phyloP scores from a whole-genome alignment of 495 filamentous ascomycete genomes.

The Lepidopterella palustris region DNA sequence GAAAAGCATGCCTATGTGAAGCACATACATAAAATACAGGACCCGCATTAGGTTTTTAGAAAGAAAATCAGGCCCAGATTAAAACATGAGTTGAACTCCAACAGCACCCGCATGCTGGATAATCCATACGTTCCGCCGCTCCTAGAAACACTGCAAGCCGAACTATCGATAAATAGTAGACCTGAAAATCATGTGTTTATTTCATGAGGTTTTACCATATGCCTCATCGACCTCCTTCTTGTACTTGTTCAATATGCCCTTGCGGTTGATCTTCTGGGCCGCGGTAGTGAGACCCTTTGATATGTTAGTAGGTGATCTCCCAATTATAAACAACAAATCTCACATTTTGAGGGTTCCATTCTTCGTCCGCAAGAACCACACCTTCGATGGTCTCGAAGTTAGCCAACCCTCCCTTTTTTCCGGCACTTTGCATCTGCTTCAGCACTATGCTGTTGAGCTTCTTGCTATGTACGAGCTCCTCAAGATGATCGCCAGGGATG shows the following conservation, averaged over 20 bases:
- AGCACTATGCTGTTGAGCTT: slow-evolving; percentile 74
- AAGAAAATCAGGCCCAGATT: no score
- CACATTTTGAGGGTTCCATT: slow-evolving; percentile 96
- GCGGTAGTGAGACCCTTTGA: slow-evolving; percentile 58
- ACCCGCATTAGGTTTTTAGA: no score
- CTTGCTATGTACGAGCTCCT: slow-evolving; percentile 76
- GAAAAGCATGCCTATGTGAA: no score
- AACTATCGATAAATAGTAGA: background rate
- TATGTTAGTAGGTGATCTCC: slow-evolving; percentile 26
- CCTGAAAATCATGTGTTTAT: background rate
- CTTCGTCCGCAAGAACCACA: slow-evolving; percentile 87
- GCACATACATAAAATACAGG: no score
- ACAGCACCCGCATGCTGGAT: no score
- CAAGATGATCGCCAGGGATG: slow-evolving; percentile 62
- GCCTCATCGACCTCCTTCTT: slow-evolving; percentile 57
- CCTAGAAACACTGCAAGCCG: background rate
- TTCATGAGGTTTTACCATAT: slow-evolving; percentile 33
- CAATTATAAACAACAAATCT: slow-evolving; percentile 38
- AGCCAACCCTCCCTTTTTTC: slow-evolving; percentile 66
- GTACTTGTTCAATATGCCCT: slow-evolving; percentile 59
- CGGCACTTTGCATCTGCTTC: slow-evolving; percentile 70
- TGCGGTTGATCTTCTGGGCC: slow-evolving; percentile 72
- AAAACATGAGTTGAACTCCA: no score
- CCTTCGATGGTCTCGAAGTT: slow-evolving; percentile 91
- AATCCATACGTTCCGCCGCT: no score